These are phyloP conservation scores for Rhizopus microsporus DNA, from an alignment of 371 early-diverging fungal species.

Conservation along the genomic window DNA sequence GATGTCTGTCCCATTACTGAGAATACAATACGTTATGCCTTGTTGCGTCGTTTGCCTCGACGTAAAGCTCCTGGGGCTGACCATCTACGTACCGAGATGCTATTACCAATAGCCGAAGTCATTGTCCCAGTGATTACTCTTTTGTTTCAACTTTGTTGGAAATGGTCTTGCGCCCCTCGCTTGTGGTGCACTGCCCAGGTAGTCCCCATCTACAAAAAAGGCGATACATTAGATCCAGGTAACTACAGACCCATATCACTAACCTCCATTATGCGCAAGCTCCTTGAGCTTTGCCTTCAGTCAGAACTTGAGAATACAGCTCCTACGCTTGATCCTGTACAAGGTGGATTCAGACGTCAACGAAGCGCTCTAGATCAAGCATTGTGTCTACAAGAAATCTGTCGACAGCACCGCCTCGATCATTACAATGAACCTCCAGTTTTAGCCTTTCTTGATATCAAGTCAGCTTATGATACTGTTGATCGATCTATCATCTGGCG, in stretches of 20 bases:
- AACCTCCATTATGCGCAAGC: slow-evolving; percentile 27
- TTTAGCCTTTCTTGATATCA: slow-evolving; percentile 21
- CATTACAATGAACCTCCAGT: slow-evolving; percentile 7
- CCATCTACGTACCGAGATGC: too few relatives aligned
- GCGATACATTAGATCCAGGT: slow-evolving; percentile 12
- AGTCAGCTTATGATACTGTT: slow-evolving; percentile 22
- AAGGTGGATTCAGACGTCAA: slow-evolving; percentile 34
- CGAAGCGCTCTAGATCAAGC: slow-evolving; percentile 26
- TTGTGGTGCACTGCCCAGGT: slow-evolving; percentile 26
- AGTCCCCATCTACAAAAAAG: slow-evolving; percentile 23
- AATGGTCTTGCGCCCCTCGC: slow-evolving; percentile 14
- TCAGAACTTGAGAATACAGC: not conserved
- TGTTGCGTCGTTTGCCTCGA: slow-evolving; percentile 1
- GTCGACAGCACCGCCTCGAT: slow-evolving; percentile 1
- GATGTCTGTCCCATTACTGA: not conserved
- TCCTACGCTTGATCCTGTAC: slow-evolving; percentile 22
- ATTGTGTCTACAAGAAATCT: not conserved
- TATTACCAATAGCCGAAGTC: slow-evolving; percentile 11
- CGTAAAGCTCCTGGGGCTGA: not conserved
- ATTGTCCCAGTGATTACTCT: not conserved
- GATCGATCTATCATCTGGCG: slow-evolving; percentile 22
- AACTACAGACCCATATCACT: slow-evolving; percentile 27
- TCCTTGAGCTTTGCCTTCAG: slow-evolving; percentile 17
- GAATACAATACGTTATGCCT: not conserved
- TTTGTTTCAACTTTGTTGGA: slow-evolving; percentile 24